phyloP scores from a whole-genome alignment of 1,139 yeast genomes.

The Candida tetrigidarum region DNA sequence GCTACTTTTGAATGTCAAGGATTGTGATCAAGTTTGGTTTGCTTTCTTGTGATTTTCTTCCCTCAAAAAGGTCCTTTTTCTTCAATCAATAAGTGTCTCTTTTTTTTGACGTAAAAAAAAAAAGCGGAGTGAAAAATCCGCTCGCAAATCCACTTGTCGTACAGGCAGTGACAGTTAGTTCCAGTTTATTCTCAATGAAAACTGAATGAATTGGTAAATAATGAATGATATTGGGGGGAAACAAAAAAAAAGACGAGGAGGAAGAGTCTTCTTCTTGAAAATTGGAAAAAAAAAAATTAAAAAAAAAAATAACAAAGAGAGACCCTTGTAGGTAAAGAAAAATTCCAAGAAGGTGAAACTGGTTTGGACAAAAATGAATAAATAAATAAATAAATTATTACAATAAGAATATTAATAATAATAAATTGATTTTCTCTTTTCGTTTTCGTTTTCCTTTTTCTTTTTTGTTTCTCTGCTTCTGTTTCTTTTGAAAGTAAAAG shows the following conservation, averaged over 20 bases:
- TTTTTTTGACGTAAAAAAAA: background rate
- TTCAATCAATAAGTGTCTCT: background rate
- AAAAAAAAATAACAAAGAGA: background rate
- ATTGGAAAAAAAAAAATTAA: background rate
- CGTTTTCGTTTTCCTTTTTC: no score
- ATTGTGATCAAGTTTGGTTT: background rate
- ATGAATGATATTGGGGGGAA: no score
- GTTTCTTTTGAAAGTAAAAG: no score
- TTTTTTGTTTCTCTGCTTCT: no score
- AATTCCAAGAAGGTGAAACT: no score
- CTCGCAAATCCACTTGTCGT: background rate
- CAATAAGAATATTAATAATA: no score
- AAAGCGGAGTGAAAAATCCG: background rate
- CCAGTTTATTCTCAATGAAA: background rate
- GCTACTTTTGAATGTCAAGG: no score
- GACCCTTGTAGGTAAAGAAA: no score
- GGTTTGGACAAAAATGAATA: no score
- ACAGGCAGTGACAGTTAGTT: background rate
- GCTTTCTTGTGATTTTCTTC: background rate
- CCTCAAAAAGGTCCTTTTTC: slow-evolving; percentile 1
- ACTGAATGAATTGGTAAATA: background rate
- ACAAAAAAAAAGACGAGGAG: background rate
- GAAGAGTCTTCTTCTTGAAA: background rate
- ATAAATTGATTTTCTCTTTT: no score
- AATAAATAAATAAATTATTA: no score